phyloP scores from a whole-genome alignment of 257 asterid species.

The Solanum sitiens region DNA sequence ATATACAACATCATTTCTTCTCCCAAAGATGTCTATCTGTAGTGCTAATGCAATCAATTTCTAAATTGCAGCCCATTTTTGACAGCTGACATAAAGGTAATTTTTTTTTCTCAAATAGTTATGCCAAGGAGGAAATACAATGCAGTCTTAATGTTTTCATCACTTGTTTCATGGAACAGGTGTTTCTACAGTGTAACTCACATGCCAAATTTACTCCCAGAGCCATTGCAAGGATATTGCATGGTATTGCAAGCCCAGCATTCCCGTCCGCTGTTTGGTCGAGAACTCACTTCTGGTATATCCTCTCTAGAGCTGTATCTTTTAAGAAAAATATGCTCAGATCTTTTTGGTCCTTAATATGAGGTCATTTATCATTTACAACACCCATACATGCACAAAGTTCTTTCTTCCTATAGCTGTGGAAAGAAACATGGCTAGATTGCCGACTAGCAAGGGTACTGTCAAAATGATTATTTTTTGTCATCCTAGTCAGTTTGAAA shows the following conservation, averaged over 20 bases:
- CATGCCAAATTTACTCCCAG: constrained; percentile 82
- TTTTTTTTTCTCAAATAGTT: not conserved
- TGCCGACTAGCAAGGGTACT: not conserved
- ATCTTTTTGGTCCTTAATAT: not conserved
- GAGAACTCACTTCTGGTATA: constrained; percentile 92
- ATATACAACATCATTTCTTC: not conserved
- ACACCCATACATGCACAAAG: not conserved
- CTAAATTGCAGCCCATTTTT: constrained; percentile 63
- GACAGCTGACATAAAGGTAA: constrained; percentile 86
- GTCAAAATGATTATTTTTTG: not conserved
- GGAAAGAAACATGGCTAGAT: not conserved
- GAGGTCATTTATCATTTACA: not conserved
- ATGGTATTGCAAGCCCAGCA: constrained; percentile 87
- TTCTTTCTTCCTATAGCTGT: not conserved
- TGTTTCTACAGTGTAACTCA: constrained; percentile 73
- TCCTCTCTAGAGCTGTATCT: not conserved
- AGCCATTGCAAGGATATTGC: constrained; percentile 89
- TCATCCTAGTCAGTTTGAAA: not conserved
- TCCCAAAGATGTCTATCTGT: not conserved
- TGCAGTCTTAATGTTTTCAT: constrained; percentile 7
- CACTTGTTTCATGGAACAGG: constrained; percentile 36
- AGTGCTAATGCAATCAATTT: constrained; percentile 14
- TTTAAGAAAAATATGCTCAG: not conserved
- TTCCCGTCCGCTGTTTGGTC: constrained; percentile 84
- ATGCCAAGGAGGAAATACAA: not conserved